A percentile compares a stretch with the other conserved stretches of the same genome.
Conservation (phyloP, 148 eudicot species). For the Rhododendron ferrugineum region DNA sequence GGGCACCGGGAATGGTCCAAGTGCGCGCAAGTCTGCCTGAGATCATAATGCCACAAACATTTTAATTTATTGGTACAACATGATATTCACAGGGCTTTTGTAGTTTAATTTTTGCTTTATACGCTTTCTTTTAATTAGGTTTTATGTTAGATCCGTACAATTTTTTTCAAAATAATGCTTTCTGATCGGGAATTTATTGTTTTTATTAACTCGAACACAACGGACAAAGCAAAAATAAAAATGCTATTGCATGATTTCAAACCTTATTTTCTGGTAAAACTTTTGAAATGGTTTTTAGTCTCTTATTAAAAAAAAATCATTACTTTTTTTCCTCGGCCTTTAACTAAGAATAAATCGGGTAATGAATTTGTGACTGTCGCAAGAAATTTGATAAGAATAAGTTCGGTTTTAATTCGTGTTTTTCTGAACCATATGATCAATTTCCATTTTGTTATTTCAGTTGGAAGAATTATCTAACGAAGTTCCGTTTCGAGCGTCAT, state of each 20-base stretch:
- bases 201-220: no score
- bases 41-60: no score
- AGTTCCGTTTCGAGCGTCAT: conserved; percentile 23
- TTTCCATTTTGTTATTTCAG: conserved; percentile 16
- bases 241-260: background rate
- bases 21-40: background rate
- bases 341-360: background rate
- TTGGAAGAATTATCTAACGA: conserved; percentile 40
- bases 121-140: no score
- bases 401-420: background rate
- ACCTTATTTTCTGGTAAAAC: background rate
- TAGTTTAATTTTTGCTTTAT: no score
- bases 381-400: background rate
- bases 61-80: no score
- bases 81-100: no score
- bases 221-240: no score
- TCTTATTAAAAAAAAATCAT: background rate
- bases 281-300: background rate
- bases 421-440: background rate
- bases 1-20: background rate
- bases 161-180: no score
- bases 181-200: no score
- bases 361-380: background rate
- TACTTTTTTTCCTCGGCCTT: background rate
- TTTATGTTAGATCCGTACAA: no score